Percentiles rank a stretch among this genome's conserved stretches.
These are phyloP conservation scores for Fusarium fujikuroi DNA, from an alignment of 2,329 filamentous ascomycete species.

Conservation along the genomic window DNA sequence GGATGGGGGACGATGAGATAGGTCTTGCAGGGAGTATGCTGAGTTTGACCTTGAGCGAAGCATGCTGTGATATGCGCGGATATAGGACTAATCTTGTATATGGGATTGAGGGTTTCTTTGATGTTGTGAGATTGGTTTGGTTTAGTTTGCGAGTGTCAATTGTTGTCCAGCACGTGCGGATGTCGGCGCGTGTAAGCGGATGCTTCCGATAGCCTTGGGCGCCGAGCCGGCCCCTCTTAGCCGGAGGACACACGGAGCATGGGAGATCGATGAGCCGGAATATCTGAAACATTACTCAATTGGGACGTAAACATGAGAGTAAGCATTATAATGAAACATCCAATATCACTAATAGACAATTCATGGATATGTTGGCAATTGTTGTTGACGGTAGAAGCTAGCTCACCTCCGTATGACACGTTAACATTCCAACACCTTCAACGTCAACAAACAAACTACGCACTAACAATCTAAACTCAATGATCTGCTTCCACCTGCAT, in stretches of 20 bases:
- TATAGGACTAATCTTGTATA: neutral
- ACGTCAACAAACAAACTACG: neutral
- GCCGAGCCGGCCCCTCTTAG: conserved; percentile 32
- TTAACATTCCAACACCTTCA: neutral
- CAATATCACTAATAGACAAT: neutral
- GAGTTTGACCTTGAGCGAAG: conserved; percentile 29
- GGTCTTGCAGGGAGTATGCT: conserved; percentile 39
- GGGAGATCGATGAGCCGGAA: neutral
- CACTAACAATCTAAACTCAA: neutral
- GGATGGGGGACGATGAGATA: neutral
- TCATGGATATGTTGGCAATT: neutral
- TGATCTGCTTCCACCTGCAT: conserved; percentile 14
- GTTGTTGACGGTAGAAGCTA: neutral
- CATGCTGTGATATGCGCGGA: conserved; percentile 16
- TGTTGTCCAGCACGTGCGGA: conserved; percentile 19
- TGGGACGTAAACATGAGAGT: neutral
- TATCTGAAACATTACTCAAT: neutral
- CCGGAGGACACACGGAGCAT: conserved; percentile 8
- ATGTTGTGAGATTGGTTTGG: neutral
- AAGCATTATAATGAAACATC: neutral
- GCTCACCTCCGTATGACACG: neutral
- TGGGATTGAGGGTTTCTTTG: neutral
- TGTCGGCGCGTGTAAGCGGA: conserved; percentile 19
- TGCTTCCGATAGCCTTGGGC: conserved; percentile 7
- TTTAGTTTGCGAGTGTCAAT: conserved; percentile 7